These are phyloP conservation scores for Beauveria sp. DNA, from an alignment of 2,329 filamentous ascomycete genomes.

Conservation along the genomic window DNA sequence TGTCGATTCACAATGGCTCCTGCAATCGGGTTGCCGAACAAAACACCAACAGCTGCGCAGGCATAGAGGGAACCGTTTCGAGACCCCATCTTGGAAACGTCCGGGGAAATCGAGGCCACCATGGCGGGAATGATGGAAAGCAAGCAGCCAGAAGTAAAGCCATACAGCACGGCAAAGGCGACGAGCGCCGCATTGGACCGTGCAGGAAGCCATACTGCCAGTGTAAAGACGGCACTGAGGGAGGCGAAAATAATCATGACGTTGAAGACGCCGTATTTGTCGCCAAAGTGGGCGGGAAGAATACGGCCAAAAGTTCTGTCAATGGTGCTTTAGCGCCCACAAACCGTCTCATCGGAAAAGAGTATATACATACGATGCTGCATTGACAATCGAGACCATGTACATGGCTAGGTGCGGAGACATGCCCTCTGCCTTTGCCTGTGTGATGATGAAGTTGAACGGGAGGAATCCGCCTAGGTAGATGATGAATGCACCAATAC, in stretches of 20 bases:
- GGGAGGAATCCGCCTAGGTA: slow-evolving; percentile 16
- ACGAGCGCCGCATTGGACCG: background rate
- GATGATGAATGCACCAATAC: slow-evolving; percentile 15
- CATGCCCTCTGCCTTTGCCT: slow-evolving; percentile 2
- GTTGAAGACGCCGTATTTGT: slow-evolving; percentile 42
- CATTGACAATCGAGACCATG: slow-evolving; percentile 4
- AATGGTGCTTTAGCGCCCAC: background rate
- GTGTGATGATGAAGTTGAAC: slow-evolving; percentile 4
- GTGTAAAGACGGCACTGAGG: slow-evolving; percentile 43
- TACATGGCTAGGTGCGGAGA: background rate
- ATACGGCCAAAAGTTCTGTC: slow-evolving; percentile 2
- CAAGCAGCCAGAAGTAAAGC: slow-evolving; percentile 20
- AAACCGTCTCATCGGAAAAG: background rate
- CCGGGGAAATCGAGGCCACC: slow-evolving; percentile 30
- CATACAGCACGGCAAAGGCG: slow-evolving; percentile 22
- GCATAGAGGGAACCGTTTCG: background rate
- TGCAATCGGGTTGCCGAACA: background rate
- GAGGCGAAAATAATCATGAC: slow-evolving; percentile 50
- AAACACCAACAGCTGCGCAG: background rate
- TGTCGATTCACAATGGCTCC: background rate
- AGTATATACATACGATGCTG: background rate
- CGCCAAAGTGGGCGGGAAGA: background rate
- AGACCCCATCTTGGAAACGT: slow-evolving; percentile 31
- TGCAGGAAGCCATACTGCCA: background rate
- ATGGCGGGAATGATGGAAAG: slow-evolving; percentile 27